Evolutionary conservation across 495 filamentous ascomycete genomes (phyloP).

Genomic region (Hypoxylon crocopeplum): DNA sequence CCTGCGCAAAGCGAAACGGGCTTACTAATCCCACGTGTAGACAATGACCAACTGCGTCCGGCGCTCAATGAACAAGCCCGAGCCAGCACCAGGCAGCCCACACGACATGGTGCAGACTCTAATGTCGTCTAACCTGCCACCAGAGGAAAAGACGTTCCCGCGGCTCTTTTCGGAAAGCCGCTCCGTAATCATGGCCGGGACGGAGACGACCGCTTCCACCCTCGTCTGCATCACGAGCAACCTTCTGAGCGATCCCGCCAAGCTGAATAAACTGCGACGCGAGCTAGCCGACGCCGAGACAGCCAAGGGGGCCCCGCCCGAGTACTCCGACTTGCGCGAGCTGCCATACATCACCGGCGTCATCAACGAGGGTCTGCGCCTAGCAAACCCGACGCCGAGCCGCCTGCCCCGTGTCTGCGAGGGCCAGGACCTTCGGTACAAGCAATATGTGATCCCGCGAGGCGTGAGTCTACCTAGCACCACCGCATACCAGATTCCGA

Average conservation of each 20-base stretch:
- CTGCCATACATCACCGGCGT: constrained; percentile 51
- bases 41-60: constrained; percentile 30
- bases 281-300: constrained; percentile 40
- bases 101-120: constrained; percentile 40
- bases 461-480: constrained; percentile 25
- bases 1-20: not conserved
- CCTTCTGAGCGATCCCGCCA: constrained; percentile 36
- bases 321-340: constrained; percentile 36
- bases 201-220: constrained; percentile 46
- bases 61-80: constrained; percentile 31
- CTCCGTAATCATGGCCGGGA: constrained; percentile 48
- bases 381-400: constrained; percentile 51
- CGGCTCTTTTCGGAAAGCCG: constrained; percentile 43
- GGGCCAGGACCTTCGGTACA: constrained; percentile 49
- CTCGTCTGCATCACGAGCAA: constrained; percentile 42
- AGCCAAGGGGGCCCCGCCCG: constrained; percentile 16
- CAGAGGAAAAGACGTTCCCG: constrained; percentile 44
- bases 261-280: constrained; percentile 34
- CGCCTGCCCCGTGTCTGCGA: constrained; percentile 52
- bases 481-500: not conserved
- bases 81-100: constrained; percentile 16
- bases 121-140: constrained; percentile 46
- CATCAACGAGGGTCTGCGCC: constrained; percentile 49
- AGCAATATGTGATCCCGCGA: constrained; percentile 32
- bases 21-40: not conserved